These are phyloP conservation scores for Neltuma alba DNA, from an alignment of 306 rosid genomes.

Conservation along the genomic window DNA sequence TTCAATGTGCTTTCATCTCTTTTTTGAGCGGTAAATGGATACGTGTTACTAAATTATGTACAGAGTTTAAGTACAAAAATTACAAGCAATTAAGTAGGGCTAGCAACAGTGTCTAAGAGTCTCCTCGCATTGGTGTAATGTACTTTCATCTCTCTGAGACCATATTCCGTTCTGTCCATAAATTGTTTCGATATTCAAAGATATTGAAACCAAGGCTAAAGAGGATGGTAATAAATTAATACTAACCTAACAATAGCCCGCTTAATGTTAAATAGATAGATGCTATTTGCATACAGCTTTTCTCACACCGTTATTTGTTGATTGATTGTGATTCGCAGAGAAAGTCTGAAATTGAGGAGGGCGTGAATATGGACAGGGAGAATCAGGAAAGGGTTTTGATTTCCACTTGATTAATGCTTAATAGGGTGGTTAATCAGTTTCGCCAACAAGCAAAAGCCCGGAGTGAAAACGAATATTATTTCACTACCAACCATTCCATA, in stretches of 20 bases:
- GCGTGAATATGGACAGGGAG: not conserved
- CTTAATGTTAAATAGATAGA: not conserved
- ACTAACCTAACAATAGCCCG: conserved; percentile 6
- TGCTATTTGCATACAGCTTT: not conserved
- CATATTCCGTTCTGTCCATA: not conserved
- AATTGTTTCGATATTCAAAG: not conserved
- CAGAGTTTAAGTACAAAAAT: too few species aligned
- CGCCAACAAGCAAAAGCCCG: not conserved
- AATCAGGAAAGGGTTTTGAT: not conserved
- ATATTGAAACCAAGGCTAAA: not conserved
- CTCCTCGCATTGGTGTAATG: too few species aligned
- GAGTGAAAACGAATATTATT: not conserved
- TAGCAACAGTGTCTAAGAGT: too few species aligned
- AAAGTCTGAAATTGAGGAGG: not conserved
- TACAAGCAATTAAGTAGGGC: too few species aligned
- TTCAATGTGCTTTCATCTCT: too few species aligned
- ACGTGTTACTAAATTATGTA: too few species aligned
- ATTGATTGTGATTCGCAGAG: not conserved
- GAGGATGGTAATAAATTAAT: not conserved
- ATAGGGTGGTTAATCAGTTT: not conserved
- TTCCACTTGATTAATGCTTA: not conserved
- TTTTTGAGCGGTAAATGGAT: too few species aligned
- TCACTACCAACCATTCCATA: not conserved
- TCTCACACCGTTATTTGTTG: conserved; percentile 13
- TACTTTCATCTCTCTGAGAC: not conserved